phyloP scores from a whole-genome alignment of 1,284 basidiomycete species.

The Pseudozyma sp. region DNA sequence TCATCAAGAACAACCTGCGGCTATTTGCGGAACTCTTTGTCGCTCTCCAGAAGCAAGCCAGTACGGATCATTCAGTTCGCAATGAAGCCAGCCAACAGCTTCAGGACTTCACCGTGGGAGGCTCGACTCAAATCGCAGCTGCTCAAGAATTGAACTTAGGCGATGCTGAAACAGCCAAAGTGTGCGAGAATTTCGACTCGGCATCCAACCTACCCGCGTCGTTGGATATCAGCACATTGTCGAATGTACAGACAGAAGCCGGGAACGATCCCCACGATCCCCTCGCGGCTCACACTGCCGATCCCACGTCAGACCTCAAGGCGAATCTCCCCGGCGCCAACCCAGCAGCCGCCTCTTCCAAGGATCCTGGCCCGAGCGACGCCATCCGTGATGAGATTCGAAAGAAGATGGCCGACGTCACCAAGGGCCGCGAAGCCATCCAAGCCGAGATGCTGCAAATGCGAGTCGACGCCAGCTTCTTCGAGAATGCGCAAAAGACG shows the following conservation, averaged over 20 bases:
- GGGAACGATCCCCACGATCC: no score
- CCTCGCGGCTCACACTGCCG: not conserved
- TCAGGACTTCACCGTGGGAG: not conserved
- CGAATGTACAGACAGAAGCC: no score
- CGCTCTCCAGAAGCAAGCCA: slow-evolving; percentile 49
- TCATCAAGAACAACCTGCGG: slow-evolving; percentile 42
- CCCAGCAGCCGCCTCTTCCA: not conserved
- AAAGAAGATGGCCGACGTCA: slow-evolving; percentile 41
- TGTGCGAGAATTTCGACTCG: not conserved
- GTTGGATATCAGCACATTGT: no score
- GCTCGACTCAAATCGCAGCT: no score
- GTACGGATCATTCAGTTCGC: slow-evolving; percentile 15
- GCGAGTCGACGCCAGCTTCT: slow-evolving; percentile 49
- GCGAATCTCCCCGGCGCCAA: not conserved
- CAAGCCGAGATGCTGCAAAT: slow-evolving; percentile 51
- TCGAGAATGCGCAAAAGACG: slow-evolving; percentile 47
- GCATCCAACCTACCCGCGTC: no score
- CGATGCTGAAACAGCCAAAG: not conserved
- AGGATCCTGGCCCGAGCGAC: slow-evolving; percentile 25
- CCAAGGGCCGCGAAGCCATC: slow-evolving; percentile 35
- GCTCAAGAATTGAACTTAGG: no score
- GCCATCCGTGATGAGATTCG: slow-evolving; percentile 41
- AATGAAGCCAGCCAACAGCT: slow-evolving; percentile 7
- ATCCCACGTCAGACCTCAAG: not conserved
- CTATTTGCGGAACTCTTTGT: slow-evolving; percentile 51